Evolutionary conservation across 2,329 filamentous ascomycete species (phyloP).

Genomic region (Aquanectria penicillioides): DNA sequence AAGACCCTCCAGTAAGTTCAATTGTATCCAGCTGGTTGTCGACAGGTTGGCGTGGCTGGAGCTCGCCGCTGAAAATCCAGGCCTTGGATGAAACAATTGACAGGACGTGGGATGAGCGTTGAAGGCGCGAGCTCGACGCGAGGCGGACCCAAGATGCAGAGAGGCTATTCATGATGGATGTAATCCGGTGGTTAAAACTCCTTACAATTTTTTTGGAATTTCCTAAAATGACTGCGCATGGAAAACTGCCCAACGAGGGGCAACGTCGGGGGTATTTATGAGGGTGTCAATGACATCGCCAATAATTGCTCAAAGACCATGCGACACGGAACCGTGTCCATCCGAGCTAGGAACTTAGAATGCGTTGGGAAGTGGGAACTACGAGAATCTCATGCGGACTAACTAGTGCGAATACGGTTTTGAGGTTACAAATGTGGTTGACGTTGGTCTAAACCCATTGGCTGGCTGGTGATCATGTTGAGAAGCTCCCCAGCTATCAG

Average conservation of each 20-base stretch:
- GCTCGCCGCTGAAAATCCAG: constrained; percentile 63
- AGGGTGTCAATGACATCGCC: background rate
- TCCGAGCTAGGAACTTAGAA: background rate
- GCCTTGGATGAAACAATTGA: constrained; percentile 51
- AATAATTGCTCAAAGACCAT: background rate
- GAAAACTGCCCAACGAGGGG: too few species aligned
- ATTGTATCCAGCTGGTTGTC: constrained; percentile 59
- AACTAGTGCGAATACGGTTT: too few species aligned
- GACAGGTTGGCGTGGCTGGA: constrained; percentile 60
- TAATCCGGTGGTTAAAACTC: background rate
- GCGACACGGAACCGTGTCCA: background rate
- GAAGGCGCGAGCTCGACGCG: constrained; percentile 46
- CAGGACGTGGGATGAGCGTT: constrained; percentile 61
- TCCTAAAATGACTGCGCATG: too few species aligned
- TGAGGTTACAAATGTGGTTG: background rate
- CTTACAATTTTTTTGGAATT: background rate
- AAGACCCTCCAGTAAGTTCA: constrained; percentile 31
- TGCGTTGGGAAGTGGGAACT: background rate
- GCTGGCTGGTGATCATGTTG: background rate
- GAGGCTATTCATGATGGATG: background rate
- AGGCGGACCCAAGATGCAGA: constrained; percentile 39
- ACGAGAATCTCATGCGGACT: too few species aligned
- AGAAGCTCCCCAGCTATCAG: background rate
- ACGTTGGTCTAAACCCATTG: background rate
- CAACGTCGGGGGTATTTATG: background rate